These are phyloP conservation scores for Penicillium sp. DNA, from an alignment of 2,329 filamentous ascomycete genomes.

Conservation along the genomic window DNA sequence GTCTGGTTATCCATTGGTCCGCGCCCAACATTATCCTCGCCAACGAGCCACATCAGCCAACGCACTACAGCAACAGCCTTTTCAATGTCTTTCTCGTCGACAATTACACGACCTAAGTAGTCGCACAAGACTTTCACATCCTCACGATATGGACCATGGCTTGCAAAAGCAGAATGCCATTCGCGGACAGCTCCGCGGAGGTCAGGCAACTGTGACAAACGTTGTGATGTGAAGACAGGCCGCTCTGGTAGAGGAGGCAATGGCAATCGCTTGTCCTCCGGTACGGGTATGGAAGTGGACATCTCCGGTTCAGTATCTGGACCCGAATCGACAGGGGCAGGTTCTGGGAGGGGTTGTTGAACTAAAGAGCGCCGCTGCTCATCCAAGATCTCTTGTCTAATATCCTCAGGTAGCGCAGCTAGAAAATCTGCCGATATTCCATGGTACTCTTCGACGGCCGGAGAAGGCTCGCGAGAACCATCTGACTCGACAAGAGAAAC, in stretches of 20 bases:
- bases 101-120: constrained; percentile 72
- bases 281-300: constrained; percentile 2
- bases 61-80: constrained; percentile 70
- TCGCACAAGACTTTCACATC: constrained; percentile 73
- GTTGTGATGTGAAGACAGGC: constrained; percentile 63
- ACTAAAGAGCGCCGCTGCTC: constrained; percentile 68
- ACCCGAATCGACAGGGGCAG: constrained; percentile 16
- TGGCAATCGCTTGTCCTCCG: constrained; percentile 25
- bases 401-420: constrained; percentile 76
- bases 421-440: constrained; percentile 71
- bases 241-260: constrained; percentile 52
- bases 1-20: background rate
- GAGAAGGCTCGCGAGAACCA: constrained; percentile 25
- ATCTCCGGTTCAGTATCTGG: constrained; percentile 5
- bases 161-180: constrained; percentile 72
- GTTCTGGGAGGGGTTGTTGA: constrained; percentile 53
- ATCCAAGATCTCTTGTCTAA: constrained; percentile 73
- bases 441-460: constrained; percentile 27
- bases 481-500: constrained; percentile 10
- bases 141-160: constrained; percentile 73
- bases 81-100: constrained; percentile 73
- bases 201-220: constrained; percentile 58
- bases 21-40: constrained; percentile 5
- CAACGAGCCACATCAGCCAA: constrained; percentile 57
- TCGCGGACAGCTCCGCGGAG: constrained; percentile 71